Percentiles rank a stretch among this genome's conserved stretches.
These are phyloP conservation scores for Dactylellina haptotyla DNA, from an alignment of 2,329 filamentous ascomycete genomes.

Conservation along the genomic window DNA sequence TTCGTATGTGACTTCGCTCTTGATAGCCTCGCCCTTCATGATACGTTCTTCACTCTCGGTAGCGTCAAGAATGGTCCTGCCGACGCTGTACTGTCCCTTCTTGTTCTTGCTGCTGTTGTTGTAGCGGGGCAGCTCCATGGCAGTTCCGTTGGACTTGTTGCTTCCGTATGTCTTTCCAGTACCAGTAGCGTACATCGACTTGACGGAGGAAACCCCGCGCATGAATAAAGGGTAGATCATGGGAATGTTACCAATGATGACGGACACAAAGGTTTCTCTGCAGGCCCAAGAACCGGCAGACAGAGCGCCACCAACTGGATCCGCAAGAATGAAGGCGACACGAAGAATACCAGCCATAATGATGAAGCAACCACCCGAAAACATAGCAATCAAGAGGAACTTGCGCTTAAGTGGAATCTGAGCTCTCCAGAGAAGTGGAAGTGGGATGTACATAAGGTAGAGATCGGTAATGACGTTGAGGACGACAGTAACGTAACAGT, in stretches of 20 bases:
- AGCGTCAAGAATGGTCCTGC: constrained; percentile 45
- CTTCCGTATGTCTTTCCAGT: constrained; percentile 44
- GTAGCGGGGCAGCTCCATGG: constrained; percentile 46
- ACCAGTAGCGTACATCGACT: constrained; percentile 47
- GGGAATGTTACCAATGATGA: constrained; percentile 62
- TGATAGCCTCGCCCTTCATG: constrained; percentile 49
- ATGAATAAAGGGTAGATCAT: constrained; percentile 61
- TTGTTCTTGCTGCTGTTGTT: constrained; percentile 49
- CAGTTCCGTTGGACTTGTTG: constrained; percentile 48
- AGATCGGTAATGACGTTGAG: constrained; percentile 69
- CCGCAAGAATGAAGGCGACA: constrained; percentile 55
- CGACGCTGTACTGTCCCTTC: constrained; percentile 50
- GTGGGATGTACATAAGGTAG: constrained; percentile 70
- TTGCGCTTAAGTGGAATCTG: constrained; percentile 64
- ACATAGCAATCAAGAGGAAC: constrained; percentile 66
- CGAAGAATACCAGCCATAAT: constrained; percentile 68
- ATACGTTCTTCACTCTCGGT: constrained; percentile 53
- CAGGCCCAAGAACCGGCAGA: constrained; percentile 61
- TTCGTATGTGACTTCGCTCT: constrained; percentile 47
- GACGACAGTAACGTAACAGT: constrained; percentile 67
- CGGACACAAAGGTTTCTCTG: constrained; percentile 62
- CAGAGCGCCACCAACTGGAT: constrained; percentile 61
- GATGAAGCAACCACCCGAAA: constrained; percentile 68
- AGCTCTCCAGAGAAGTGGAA: constrained; percentile 67
- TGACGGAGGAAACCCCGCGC: constrained; percentile 36